These are phyloP conservation scores for Ogataea pini DNA, from an alignment of 805 yeast species.

Conservation along the genomic window DNA sequence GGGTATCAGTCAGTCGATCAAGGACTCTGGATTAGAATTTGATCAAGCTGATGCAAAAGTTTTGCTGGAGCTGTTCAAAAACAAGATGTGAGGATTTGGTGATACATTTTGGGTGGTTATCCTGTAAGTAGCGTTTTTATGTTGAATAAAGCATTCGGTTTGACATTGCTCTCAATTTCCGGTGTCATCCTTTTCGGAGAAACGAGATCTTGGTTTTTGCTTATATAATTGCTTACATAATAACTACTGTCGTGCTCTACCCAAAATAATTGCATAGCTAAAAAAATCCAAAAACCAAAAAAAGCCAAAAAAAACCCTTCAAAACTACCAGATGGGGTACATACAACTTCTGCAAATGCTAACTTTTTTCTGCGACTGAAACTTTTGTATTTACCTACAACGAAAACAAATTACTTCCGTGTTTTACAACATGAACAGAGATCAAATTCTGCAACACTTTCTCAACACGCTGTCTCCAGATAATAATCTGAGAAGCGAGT, in stretches of 20 bases:
- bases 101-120: no score
- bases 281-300: not conserved
- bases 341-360: not conserved
- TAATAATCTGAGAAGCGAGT: constrained; percentile 40
- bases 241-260: not conserved
- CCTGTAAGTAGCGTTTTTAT: not conserved
- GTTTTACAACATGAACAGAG: constrained; percentile 41
- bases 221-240: no score
- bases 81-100: constrained; percentile 19
- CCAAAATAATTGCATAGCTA: not conserved
- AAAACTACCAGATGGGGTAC: not conserved
- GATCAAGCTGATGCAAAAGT: constrained; percentile 29
- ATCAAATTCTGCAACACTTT: constrained; percentile 44
- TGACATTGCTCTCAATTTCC: no score
- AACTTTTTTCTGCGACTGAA: not conserved
- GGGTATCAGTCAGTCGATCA: constrained; percentile 25
- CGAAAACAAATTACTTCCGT: not conserved
- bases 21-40: constrained; percentile 27
- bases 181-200: no score
- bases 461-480: constrained; percentile 52
- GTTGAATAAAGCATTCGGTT: no score
- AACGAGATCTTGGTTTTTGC: no score
- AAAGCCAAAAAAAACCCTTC: not conserved
- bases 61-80: constrained; percentile 26
- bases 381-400: not conserved